These are phyloP conservation scores for Pichia inconspicua DNA, from an alignment of 1,139 yeast species.

Conservation along the genomic window DNA sequence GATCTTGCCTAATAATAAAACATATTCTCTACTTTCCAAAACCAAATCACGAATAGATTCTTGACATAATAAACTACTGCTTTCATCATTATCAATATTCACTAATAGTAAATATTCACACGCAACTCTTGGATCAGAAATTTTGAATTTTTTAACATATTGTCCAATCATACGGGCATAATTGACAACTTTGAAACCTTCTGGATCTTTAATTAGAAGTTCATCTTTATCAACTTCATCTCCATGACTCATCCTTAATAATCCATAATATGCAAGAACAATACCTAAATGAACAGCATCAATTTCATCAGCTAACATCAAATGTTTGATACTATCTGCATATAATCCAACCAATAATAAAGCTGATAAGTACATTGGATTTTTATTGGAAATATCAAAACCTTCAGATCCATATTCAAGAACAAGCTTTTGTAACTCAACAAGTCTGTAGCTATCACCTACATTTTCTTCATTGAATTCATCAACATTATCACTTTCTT, in stretches of 20 bases:
- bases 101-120: constrained; percentile 77
- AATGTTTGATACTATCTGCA: constrained; percentile 71
- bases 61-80: constrained; percentile 55
- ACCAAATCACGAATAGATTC: constrained; percentile 80
- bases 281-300: constrained; percentile 90
- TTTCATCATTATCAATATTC: constrained; percentile 41
- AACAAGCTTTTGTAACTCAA: constrained; percentile 67
- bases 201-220: constrained; percentile 19
- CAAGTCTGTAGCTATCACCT: constrained; percentile 58
- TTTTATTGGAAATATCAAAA: constrained; percentile 57
- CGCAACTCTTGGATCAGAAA: constrained; percentile 83
- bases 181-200: constrained; percentile 41
- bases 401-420: constrained; percentile 66
- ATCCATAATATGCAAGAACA: constrained; percentile 68
- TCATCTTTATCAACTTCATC: constrained; percentile 12
- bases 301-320: constrained; percentile 61
- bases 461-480: constrained; percentile 25
- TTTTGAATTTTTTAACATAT: constrained; percentile 74
- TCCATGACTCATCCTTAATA: constrained; percentile 41
- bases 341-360: constrained; percentile 71
- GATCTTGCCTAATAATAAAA: constrained; percentile 71
- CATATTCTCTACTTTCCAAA: constrained; percentile 78
- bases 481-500: constrained; percentile 45
- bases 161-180: constrained; percentile 57
- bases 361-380: constrained; percentile 72